These are phyloP conservation scores for Astragalus membranaceus DNA, from an alignment of 306 rosid species.

Conservation along the genomic window DNA sequence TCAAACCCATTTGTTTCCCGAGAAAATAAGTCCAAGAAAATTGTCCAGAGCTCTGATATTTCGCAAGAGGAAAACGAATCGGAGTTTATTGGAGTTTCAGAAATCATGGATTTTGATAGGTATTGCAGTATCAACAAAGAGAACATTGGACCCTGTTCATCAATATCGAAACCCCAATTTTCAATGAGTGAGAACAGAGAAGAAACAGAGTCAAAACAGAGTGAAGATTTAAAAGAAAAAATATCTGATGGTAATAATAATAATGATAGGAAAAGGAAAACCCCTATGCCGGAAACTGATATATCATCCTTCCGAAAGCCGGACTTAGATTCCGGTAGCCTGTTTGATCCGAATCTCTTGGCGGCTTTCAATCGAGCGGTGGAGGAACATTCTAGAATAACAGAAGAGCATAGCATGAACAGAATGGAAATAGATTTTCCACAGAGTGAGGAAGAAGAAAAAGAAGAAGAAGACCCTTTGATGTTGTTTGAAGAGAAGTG, in stretches of 20 bases:
- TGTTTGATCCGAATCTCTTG: constrained; percentile 74
- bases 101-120: constrained; percentile 33
- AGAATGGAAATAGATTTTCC: constrained; percentile 23
- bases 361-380: constrained; percentile 58
- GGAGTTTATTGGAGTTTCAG: constrained; percentile 36
- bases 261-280: background rate
- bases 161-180: constrained; percentile 6
- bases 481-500: constrained; percentile 48
- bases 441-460: constrained; percentile 25
- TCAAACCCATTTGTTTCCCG: constrained; percentile 18
- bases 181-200: background rate
- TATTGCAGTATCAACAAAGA: constrained; percentile 54
- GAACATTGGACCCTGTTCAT: constrained; percentile 38
- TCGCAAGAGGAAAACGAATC: constrained; percentile 29
- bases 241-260: background rate
- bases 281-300: constrained; percentile 37
- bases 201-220: constrained; percentile 21
- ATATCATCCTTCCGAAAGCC: constrained; percentile 56
- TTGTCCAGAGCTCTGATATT: background rate
- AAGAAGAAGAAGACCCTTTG: constrained; percentile 25
- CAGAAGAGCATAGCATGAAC: constrained; percentile 37
- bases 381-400: constrained; percentile 35
- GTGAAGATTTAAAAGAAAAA: constrained; percentile 18
- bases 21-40: constrained; percentile 33
- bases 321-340: constrained; percentile 65